These are phyloP conservation scores for Pseudogymnoascus sp. DNA, from an alignment of 2,329 filamentous ascomycete species.

Conservation along the genomic window DNA sequence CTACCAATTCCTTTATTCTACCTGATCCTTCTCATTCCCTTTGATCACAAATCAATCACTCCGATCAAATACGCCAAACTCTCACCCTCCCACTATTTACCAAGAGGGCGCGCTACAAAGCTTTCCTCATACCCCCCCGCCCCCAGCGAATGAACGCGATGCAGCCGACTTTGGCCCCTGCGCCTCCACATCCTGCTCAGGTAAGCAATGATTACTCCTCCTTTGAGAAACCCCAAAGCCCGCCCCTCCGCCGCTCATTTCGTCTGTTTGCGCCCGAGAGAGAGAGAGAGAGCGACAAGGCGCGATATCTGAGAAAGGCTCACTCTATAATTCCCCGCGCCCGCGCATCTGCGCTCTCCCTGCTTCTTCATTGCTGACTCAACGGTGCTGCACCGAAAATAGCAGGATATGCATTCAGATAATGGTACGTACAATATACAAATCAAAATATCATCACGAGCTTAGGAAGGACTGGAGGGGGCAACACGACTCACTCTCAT, in stretches of 20 bases:
- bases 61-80: background rate
- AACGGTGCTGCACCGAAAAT: background rate
- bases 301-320: background rate
- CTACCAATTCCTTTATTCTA: background rate
- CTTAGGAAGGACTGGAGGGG: background rate
- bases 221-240: background rate
- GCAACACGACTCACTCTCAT: background rate
- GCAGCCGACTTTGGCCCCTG: constrained; percentile 11
- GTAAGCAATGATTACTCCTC: constrained; percentile 11
- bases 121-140: background rate
- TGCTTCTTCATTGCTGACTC: constrained; percentile 8
- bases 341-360: background rate
- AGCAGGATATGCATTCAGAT: constrained; percentile 11
- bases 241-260: background rate
- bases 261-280: background rate
- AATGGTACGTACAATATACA: constrained; percentile 9
- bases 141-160: constrained; percentile 8
- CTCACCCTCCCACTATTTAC: background rate
- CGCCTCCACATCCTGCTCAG: constrained; percentile 11
- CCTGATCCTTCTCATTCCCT: background rate
- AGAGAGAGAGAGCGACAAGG: background rate
- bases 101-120: background rate
- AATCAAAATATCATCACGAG: background rate
- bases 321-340: constrained; percentile 5
- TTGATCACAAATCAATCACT: background rate